phyloP scores from a whole-genome alignment of 2,329 filamentous ascomycete species.

The Fusarium buxicola region DNA sequence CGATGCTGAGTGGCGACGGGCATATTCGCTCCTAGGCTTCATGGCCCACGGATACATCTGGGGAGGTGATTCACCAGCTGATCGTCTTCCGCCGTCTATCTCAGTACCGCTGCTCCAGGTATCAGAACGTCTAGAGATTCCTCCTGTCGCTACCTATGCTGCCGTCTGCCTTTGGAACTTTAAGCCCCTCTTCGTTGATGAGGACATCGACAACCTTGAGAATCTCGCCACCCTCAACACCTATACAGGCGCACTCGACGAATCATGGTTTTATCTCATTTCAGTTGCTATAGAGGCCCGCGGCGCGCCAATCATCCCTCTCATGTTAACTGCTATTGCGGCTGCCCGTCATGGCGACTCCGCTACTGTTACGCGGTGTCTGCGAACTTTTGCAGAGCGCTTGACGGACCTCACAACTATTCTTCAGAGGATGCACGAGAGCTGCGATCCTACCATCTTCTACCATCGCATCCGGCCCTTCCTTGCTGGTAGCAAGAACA shows the following conservation, averaged over 20 bases:
- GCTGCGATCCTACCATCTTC: slow-evolving; percentile 93
- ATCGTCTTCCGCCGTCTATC: slow-evolving; percentile 82
- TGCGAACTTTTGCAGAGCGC: slow-evolving; percentile 86
- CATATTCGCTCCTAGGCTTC: slow-evolving; percentile 90
- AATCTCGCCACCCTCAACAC: slow-evolving; percentile 91
- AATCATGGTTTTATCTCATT: slow-evolving; percentile 98
- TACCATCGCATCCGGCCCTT: slow-evolving; percentile 97
- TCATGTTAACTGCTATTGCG: slow-evolving; percentile 89
- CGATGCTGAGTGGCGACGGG: slow-evolving; percentile 91
- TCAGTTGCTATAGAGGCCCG: slow-evolving; percentile 96
- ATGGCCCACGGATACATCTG: slow-evolving; percentile 97
- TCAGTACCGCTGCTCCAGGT: slow-evolving; percentile 85
- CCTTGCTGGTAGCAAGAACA: slow-evolving; percentile 96
- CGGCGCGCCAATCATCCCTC: slow-evolving; percentile 84
- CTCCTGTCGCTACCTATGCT: slow-evolving; percentile 93
- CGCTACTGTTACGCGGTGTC: slow-evolving; percentile 77
- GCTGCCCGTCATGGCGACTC: slow-evolving; percentile 79
- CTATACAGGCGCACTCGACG: slow-evolving; percentile 93
- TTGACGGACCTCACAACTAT: slow-evolving; percentile 85
- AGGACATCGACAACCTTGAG: slow-evolving; percentile 83
- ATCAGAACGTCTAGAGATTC: slow-evolving; percentile 83
- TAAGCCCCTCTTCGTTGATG: slow-evolving; percentile 87
- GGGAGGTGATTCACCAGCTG: slow-evolving; percentile 86
- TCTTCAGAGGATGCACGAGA: slow-evolving; percentile 92
- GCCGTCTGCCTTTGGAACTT: slow-evolving; percentile 96